A percentile compares a stretch with the other conserved stretches of the same genome.
Conservation (phyloP, 2,329 filamentous ascomycete species). For the Alternaria incomplexa region DNA sequence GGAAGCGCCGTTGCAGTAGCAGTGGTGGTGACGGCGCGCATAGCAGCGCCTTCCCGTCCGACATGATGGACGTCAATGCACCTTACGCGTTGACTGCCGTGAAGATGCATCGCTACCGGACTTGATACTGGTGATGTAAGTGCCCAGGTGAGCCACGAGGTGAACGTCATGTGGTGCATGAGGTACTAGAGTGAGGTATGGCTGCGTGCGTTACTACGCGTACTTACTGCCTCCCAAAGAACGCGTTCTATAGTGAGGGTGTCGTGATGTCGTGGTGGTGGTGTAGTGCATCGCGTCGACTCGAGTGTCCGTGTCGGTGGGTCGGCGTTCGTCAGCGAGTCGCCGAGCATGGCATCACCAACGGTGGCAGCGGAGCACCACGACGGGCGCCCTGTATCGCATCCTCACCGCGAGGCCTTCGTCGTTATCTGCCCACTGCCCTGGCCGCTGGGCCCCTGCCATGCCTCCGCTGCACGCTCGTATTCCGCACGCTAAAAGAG, state of each 20-base stretch:
- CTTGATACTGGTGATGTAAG: not conserved
- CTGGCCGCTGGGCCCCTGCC: slow-evolving; percentile 41
- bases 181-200: not conserved
- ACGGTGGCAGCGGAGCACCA: slow-evolving; percentile 4
- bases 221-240: not conserved
- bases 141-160: not conserved
- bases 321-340: slow-evolving; percentile 6
- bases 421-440: slow-evolving; percentile 17
- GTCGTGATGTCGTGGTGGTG: not conserved
- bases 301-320: not conserved
- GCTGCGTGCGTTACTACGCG: not conserved
- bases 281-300: not conserved
- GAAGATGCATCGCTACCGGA: not conserved
- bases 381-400: slow-evolving; percentile 22
- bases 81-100: not conserved
- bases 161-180: not conserved
- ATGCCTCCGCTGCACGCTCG: slow-evolving; percentile 29
- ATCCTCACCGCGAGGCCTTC: slow-evolving; percentile 26
- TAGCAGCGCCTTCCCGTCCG: not conserved
- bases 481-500: slow-evolving; percentile 20
- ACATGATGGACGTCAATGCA: not conserved
- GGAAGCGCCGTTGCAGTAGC: not conserved
- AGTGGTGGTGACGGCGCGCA: not conserved
- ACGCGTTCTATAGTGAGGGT: no score
- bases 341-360: slow-evolving; percentile 31